Evolutionary conservation across 495 filamentous ascomycete genomes (phyloP), one percentile per base, ranked within the genome.

Genomic region (Oidiodendron maius): DNA sequence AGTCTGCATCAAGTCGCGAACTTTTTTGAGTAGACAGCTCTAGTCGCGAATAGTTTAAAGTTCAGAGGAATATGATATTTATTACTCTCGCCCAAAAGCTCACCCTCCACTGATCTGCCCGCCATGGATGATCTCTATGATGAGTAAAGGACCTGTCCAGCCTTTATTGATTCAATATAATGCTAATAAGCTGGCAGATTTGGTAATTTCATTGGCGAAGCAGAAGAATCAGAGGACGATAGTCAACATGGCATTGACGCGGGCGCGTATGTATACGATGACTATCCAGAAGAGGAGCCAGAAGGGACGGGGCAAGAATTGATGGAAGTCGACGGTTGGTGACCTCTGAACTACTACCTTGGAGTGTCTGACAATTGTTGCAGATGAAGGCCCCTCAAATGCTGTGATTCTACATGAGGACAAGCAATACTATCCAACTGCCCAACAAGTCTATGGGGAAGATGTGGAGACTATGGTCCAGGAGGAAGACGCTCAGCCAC

Each of bases 371-470:
- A 57, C 52, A 62, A 12, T 16, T 18, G 4, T n/a, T 34, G 13
- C 50, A 71, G 73, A 83, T 66, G 88, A 95, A 40, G 91, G 88
- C n/a, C 88, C 93, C 16, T 96, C 91, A 5, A 98, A 97, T 65
- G 91, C 91, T 36, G 91, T 98, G 25, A 75, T 98, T 41, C 77
- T 98, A 24, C 94, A 98, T 63, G 93, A 98, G 71, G 94, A 98
- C 70, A 97, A 98, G 66, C 93, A 97, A 70, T 98, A 98, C 62
- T 98, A 98, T 61, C 94, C 93, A 15, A 95, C 89, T 21, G 94
- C 93, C 23, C 83, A 90, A 55, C 91, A 97, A 59, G 83, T 96
- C 13, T 98, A 96, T 63, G 93, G 94, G 22, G 77, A 81, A 48
- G 91, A 87, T 64, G 93, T 98, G 48, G 93, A 98, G 71, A 90